Evolutionary conservation across 805 yeast species (phyloP).

Genomic region (Candida chauliodis): DNA sequence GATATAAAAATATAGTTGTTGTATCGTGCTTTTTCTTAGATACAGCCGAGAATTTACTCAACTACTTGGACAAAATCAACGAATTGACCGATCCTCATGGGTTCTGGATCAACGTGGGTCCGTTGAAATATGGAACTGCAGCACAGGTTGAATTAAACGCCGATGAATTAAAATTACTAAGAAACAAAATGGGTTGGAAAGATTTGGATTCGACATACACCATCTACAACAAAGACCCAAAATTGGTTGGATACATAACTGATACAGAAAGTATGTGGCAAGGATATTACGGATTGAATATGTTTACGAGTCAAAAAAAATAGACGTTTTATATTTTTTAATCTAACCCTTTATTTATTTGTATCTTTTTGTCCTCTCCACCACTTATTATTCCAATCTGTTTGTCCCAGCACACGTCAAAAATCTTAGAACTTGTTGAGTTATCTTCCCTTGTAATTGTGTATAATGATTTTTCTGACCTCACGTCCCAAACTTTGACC

Average conservation of each 20-base stretch:
- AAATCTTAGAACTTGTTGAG: slow-evolving; percentile 60
- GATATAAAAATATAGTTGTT: slow-evolving; percentile 43
- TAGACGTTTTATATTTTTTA: no score
- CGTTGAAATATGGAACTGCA: slow-evolving; percentile 86
- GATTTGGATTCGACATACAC: slow-evolving; percentile 15
- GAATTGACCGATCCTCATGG: slow-evolving; percentile 34
- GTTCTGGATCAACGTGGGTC: slow-evolving; percentile 89
- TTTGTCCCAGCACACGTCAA: slow-evolving; percentile 80
- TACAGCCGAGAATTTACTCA: slow-evolving; percentile 84
- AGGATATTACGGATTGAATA: slow-evolving; percentile 67
- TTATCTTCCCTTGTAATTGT: slow-evolving; percentile 72
- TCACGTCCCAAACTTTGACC: slow-evolving; percentile 90
- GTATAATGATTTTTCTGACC: slow-evolving; percentile 79
- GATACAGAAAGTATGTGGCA: slow-evolving; percentile 68
- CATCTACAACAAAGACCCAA: slow-evolving; percentile 14
- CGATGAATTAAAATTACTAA: slow-evolving; percentile 60
- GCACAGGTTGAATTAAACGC: slow-evolving; percentile 70
- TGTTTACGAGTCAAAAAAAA: slow-evolving; percentile 46
- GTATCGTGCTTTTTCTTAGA: slow-evolving; percentile 80
- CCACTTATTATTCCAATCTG: slow-evolving; percentile 85
- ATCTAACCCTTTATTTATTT: slow-evolving; percentile 56
- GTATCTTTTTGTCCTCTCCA: slow-evolving; percentile 91
- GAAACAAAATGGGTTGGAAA: slow-evolving; percentile 63
- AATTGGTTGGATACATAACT: slow-evolving; percentile 61
- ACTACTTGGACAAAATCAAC: slow-evolving; percentile 66